Evolutionary conservation across 768 basidiomycete genomes (phyloP).

Genomic region (Trametes gibbosa): DNA sequence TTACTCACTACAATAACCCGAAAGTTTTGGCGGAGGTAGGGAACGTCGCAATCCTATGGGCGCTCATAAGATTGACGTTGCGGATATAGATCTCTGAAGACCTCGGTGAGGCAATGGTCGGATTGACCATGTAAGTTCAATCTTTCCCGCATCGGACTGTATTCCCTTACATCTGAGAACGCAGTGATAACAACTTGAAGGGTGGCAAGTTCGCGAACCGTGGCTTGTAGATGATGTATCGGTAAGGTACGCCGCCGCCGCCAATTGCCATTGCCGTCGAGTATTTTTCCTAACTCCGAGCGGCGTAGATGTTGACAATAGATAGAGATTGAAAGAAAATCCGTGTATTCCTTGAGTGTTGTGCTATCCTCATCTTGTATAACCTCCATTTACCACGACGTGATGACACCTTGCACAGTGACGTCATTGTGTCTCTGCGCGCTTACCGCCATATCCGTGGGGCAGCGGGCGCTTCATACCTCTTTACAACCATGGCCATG

Average conservation of each 20-base stretch:
- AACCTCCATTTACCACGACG: background rate
- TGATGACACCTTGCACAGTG: background rate
- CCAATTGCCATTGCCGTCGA: background rate
- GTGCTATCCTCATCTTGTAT: conserved; percentile 1
- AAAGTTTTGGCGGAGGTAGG: conserved; percentile 84
- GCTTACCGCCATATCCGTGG: background rate
- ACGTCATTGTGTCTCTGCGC: conserved; percentile 4
- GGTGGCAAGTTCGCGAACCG: conserved; percentile 70
- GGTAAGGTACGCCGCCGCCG: background rate
- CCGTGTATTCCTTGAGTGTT: conserved; percentile 1
- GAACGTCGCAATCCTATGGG: background rate
- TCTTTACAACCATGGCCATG: conserved; percentile 18
- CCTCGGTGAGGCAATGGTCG: conserved; percentile 91
- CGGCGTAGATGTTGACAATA: background rate
- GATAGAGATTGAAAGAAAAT: background rate
- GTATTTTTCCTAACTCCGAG: background rate
- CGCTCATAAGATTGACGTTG: conserved; percentile 2
- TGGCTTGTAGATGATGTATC: conserved; percentile 47
- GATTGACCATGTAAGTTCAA: conserved; percentile 75
- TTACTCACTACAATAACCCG: conserved; percentile 94
- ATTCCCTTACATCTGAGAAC: background rate
- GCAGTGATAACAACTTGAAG: conserved; percentile 61
- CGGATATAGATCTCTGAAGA: conserved; percentile 65
- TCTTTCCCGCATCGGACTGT: background rate
- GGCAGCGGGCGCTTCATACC: background rate